Evolutionary conservation across 2,329 filamentous ascomycete genomes (phyloP), one percentile per base, ranked within the genome.

Genomic region (Penicillium aurantiogriseum): DNA sequence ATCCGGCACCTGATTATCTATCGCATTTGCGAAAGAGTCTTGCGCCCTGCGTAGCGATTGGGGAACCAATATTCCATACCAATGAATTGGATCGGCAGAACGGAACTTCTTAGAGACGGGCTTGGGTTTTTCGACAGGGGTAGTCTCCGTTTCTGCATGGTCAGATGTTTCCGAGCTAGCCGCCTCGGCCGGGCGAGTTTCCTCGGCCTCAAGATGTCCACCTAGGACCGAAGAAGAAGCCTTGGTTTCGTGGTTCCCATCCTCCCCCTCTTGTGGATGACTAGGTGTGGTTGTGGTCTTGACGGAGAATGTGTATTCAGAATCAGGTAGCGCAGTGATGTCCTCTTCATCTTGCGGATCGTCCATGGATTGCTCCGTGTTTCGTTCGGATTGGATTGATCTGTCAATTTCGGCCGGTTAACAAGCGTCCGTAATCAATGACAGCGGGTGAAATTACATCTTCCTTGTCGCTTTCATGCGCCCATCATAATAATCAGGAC

Each of bases 61-160:
- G 3, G 80, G 76, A 19, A 79, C 74, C 13, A 82, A 68, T 40
- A 81, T 77, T 6, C 79, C 80, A 62, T 79, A 82, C 79, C 79
- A 81, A 23, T 71, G 70, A 25, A 81, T 63, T 8, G 80, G 79
- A 57, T 82, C 75, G 47, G 68, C 67, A 21, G 71, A 70, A 44
- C 64, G 60, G 46, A 63, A 63, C 46, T 61, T 66, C 33, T 61
- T 63, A 36, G 48, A 45, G 9, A 11, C 11, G 4, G 25, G n/a
- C 29, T 58, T 54, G 9, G 45, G 25, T 19, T 57, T 57, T 11
- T 54, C 29, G 21, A 15, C 44, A 63, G 47, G 43, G 67, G 17
- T 27, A 4, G 19, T n/a, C 25, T 27, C 17, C 4, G 15, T 29
- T 29, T 23, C 38, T 17, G 33, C 21, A 31, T 21, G 13, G 9